Percentiles rank a stretch among this genome's conserved stretches.
phyloP scores from a whole-genome alignment of 192 early-diverging fungal species.

The Chytriomyces hyalinus region DNA sequence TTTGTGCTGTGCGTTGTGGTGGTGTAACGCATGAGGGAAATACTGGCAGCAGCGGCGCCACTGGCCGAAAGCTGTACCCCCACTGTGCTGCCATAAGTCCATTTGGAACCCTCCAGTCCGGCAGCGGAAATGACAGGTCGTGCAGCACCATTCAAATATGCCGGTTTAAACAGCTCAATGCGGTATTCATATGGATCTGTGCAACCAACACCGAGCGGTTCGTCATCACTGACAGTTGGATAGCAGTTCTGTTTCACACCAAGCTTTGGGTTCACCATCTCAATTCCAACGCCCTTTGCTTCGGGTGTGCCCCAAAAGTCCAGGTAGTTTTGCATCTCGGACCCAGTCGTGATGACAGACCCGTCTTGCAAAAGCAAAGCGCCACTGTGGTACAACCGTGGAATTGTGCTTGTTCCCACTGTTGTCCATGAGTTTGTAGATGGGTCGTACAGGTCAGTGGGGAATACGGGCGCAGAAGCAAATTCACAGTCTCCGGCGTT shows the following conservation, averaged over 20 bases:
- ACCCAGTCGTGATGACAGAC: slow-evolving; percentile 48
- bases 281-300: neutral
- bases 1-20: slow-evolving; percentile 44
- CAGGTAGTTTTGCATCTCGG: slow-evolving; percentile 51
- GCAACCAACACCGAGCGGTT: neutral
- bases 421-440: slow-evolving; percentile 20
- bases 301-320: slow-evolving; percentile 36
- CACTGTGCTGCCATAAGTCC: slow-evolving; percentile 23
- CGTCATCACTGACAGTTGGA: neutral
- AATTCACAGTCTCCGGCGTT: slow-evolving; percentile 44
- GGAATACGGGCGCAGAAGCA: slow-evolving; percentile 40
- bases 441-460: slow-evolving; percentile 39
- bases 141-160: neutral
- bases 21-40: slow-evolving; percentile 38
- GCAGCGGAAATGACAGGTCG: too few species aligned
- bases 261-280: neutral
- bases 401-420: slow-evolving; percentile 15
- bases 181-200: slow-evolving; percentile 14
- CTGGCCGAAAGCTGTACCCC: slow-evolving; percentile 10
- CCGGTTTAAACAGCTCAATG: slow-evolving; percentile 5
- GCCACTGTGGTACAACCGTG: slow-evolving; percentile 44
- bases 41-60: neutral
- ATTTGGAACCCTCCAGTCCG: neutral
- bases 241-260: neutral
- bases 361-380: slow-evolving; percentile 47